Evolutionary conservation across 768 basidiomycete genomes (phyloP).

Genomic region (Scleroderma bovista): DNA sequence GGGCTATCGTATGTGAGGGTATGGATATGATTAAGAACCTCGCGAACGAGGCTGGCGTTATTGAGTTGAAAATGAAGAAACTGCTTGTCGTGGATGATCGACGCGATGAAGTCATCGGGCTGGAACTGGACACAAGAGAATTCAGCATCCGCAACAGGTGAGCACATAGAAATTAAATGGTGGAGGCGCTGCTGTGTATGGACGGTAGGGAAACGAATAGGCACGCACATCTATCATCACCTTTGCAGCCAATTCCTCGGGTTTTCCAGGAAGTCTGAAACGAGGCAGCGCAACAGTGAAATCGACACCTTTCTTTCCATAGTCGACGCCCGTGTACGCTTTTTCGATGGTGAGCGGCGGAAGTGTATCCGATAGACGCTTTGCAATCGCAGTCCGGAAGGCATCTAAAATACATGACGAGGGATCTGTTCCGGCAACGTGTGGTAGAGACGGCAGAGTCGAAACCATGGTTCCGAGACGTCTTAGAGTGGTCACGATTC

Average conservation of each 20-base stretch:
- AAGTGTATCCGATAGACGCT: slow-evolving; percentile 59
- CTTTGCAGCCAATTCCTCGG: slow-evolving; percentile 68
- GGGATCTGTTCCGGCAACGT: slow-evolving; percentile 50
- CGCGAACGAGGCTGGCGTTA: slow-evolving; percentile 54
- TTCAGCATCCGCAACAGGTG: background rate
- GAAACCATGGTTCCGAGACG: slow-evolving; percentile 24
- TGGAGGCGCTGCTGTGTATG: no score
- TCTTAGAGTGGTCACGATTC: no score
- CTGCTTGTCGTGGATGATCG: slow-evolving; percentile 62
- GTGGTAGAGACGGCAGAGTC: slow-evolving; percentile 35
- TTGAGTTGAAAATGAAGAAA: slow-evolving; percentile 82
- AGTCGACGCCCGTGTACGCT: slow-evolving; percentile 81
- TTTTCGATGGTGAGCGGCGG: slow-evolving; percentile 65
- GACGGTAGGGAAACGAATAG: background rate
- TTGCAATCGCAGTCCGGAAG: slow-evolving; percentile 79
- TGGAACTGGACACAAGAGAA: slow-evolving; percentile 56
- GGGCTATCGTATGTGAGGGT: slow-evolving; percentile 59
- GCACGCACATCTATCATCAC: slow-evolving; percentile 66
- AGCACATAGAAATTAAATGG: no score
- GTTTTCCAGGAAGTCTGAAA: slow-evolving; percentile 79
- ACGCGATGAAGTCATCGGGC: slow-evolving; percentile 73
- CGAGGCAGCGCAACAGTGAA: slow-evolving; percentile 90
- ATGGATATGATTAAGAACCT: slow-evolving; percentile 71
- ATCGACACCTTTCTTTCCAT: slow-evolving; percentile 91
- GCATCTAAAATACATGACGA: slow-evolving; percentile 63